phyloP scores from a whole-genome alignment of 1,139 yeast genomes.

The Saccharomyces hybrid region DNA sequence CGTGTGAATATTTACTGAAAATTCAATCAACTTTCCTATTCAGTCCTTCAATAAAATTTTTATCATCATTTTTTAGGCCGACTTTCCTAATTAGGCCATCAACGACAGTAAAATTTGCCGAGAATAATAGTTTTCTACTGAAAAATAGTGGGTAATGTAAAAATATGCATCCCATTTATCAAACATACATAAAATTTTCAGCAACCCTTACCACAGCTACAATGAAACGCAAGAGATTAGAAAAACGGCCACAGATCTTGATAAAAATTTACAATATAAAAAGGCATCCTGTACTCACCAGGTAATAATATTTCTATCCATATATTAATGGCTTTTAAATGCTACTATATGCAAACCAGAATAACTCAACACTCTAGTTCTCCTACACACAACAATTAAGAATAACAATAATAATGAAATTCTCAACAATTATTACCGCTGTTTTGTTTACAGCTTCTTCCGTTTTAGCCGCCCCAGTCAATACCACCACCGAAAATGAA shows the following conservation, averaged over 20 bases:
- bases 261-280: not conserved
- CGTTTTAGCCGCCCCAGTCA: not conserved
- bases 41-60: not conserved
- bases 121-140: not conserved
- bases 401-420: not conserved
- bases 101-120: not conserved
- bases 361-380: no score
- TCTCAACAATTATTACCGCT: not conserved
- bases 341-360: not conserved
- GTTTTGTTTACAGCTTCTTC: not conserved
- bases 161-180: not conserved
- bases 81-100: not conserved
- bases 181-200: not conserved
- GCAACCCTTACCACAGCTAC: not conserved
- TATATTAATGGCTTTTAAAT: not conserved
- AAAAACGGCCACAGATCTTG: not conserved
- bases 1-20: not conserved
- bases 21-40: not conserved
- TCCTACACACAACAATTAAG: no score
- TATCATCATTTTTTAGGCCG: not conserved
- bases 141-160: not conserved
- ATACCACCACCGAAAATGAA: constrained; percentile 1
- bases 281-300: not conserved
- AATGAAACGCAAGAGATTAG: not conserved
- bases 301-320: no score